These are phyloP conservation scores for Ashbya aceris DNA, from an alignment of 1,139 yeast species.

Conservation along the genomic window DNA sequence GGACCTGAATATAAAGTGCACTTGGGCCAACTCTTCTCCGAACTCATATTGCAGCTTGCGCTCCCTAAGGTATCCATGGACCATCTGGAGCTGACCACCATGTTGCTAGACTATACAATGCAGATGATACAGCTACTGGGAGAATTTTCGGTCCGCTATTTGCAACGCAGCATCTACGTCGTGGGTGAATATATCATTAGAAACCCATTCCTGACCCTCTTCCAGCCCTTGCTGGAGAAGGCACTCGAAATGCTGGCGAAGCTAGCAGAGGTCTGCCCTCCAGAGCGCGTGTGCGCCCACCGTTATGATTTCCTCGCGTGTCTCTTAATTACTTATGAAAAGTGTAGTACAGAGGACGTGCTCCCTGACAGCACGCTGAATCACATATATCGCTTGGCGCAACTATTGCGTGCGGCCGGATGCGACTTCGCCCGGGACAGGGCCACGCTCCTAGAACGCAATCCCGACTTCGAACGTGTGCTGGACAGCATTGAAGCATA, in stretches of 20 bases:
- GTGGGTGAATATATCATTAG: conserved; percentile 23
- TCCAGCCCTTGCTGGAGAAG: conserved; percentile 11
- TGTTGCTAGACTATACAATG: conserved; percentile 9
- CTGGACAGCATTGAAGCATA: no score
- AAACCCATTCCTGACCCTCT: conserved; percentile 23
- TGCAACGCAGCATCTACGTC: conserved; percentile 22
- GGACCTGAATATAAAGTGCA: conserved; percentile 6
- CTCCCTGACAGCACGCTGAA: not conserved
- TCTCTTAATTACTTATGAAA: conserved; percentile 16
- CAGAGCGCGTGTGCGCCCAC: conserved; percentile 19
- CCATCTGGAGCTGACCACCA: conserved; percentile 16
- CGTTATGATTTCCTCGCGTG: conserved; percentile 22
- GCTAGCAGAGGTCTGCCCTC: conserved; percentile 12
- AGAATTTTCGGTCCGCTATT: conserved; percentile 11
- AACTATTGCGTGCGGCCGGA: conserved; percentile 9
- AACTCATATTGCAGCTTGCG: conserved; percentile 19
- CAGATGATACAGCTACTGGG: conserved; percentile 9
- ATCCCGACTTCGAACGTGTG: not conserved
- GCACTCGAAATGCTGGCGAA: conserved; percentile 10
- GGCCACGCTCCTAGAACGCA: not conserved
- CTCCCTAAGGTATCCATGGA: conserved; percentile 21
- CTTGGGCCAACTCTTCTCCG: conserved; percentile 17
- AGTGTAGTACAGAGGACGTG: conserved; percentile 22
- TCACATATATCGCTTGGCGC: conserved; percentile 5
- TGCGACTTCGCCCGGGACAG: conserved; percentile 11